Evolutionary conservation across 306 rosid genomes (phyloP).

Genomic region (Hippophae gyantsensis): DNA sequence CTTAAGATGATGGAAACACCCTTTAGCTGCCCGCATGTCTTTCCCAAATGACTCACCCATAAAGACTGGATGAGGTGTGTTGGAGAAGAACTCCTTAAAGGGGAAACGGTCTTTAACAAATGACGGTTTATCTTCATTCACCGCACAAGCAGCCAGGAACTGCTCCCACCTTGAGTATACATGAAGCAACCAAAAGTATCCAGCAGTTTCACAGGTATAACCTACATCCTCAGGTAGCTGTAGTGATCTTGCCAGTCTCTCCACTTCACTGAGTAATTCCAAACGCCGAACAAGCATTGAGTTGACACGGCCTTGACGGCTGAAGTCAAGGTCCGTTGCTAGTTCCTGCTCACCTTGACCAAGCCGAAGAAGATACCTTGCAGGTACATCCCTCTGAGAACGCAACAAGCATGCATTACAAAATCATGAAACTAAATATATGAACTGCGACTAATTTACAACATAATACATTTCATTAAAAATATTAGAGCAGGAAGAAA

Average conservation of each 20-base stretch:
- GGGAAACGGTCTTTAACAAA: slow-evolving; percentile 85
- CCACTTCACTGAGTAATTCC: slow-evolving; percentile 87
- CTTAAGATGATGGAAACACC: slow-evolving; percentile 86
- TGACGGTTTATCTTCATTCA: slow-evolving; percentile 51
- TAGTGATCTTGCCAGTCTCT: slow-evolving; percentile 92
- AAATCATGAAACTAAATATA: background rate
- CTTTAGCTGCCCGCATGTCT: slow-evolving; percentile 84
- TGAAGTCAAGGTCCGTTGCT: slow-evolving; percentile 96
- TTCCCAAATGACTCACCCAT: slow-evolving; percentile 76
- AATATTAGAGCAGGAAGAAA: background rate
- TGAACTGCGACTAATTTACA: background rate
- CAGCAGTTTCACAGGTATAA: slow-evolving; percentile 98
- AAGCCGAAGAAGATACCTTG: slow-evolving; percentile 98
- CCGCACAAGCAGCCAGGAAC: slow-evolving; percentile 73
- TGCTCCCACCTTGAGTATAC: slow-evolving; percentile 97
- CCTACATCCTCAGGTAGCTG: slow-evolving; percentile 95
- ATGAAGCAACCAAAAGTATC: slow-evolving; percentile 98
- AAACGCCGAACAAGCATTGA: slow-evolving; percentile 89
- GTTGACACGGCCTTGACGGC: slow-evolving; percentile 97
- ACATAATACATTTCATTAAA: no score
- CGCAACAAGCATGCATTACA: slow-evolving; percentile 6
- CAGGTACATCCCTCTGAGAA: slow-evolving; percentile 92
- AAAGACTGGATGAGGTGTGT: slow-evolving; percentile 62
- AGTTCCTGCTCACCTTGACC: slow-evolving; percentile 99
- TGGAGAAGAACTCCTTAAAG: slow-evolving; percentile 78